Base-by-base conservation (phyloP, 2,329 filamentous ascomycete species). In the Beauveria pseudobassiana region DNA sequence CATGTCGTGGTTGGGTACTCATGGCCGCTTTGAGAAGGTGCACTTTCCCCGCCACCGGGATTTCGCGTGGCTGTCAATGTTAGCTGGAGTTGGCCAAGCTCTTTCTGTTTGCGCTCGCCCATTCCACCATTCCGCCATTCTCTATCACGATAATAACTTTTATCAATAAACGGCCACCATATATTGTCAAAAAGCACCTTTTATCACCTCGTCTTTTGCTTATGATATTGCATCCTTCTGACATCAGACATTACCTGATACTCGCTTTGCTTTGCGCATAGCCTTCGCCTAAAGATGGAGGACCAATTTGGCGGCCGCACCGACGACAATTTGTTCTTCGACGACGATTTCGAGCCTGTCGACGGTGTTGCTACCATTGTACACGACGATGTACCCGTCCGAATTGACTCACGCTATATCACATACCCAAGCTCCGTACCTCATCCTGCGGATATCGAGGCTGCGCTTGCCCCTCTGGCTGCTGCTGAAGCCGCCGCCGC, bases 271-370 rank as follows among this genome's bases (percentile, higher is more conserved):
- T 20, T 22, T 51, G 46, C 34, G 28, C 43, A 45, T 10, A 48
- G 34, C 48, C 56, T 45, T 43, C 18, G 14, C 46, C 18, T 53
- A 10, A 24, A 48, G 64, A 85, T 85, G 83, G 82, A 85, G 24
- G 83, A 86, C 65, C 83, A 86, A 68, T 86, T 85, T 66, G 78
- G 80, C 63, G 83, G 82, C 53, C 78, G 83, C 22, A 86, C 83
- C 51, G 83, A 86, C 68, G 84, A 86, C 66, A 83, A 85, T 68
- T 77, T 86, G 63, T 86, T 86, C 69, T 80, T 81, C 63, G 84
- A 86, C 66, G 83, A 86, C 67, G 83, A 86, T 67, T 84, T 86
- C 63, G 83, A 86, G 70, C 82, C 82, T 8, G 77, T 84, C 56
- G 72, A 77, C 46, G 71, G 71, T 65, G 69, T 73, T 51, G 62